Evolutionary conservation across 2,329 filamentous ascomycete genomes (phyloP).

Genomic region (Fusarium incarnatum): DNA sequence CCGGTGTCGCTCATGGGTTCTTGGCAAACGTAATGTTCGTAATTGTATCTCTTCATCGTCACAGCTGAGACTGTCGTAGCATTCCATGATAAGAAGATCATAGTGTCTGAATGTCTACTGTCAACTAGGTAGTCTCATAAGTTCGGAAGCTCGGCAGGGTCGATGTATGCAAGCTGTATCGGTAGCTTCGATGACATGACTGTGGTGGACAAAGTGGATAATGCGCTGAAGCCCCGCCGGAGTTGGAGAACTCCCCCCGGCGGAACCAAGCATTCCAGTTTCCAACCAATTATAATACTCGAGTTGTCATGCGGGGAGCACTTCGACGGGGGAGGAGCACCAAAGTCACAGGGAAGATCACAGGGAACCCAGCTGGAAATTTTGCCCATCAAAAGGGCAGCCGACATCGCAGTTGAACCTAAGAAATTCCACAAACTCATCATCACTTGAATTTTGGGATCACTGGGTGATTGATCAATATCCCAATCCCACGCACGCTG

Average conservation of each 20-base stretch:
- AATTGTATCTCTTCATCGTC: neutral
- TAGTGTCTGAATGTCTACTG: too few relatives aligned
- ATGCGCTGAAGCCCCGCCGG: constrained; percentile 22
- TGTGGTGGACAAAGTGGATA: constrained; percentile 21
- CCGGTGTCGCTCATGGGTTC: constrained; percentile 15
- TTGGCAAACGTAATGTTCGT: neutral
- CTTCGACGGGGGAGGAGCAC: constrained; percentile 25
- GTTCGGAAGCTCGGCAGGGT: constrained; percentile 13
- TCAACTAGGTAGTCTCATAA: neutral
- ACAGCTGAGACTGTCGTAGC: neutral
- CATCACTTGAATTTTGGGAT: constrained; percentile 15
- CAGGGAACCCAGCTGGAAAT: constrained; percentile 47
- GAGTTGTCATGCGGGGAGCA: constrained; percentile 48
- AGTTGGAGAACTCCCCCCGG: constrained; percentile 35
- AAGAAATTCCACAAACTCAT: constrained; percentile 35
- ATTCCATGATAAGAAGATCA: neutral
- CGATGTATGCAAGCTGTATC: neutral
- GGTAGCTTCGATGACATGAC: constrained; percentile 10
- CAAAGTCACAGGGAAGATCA: constrained; percentile 53
- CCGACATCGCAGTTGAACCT: constrained; percentile 47
- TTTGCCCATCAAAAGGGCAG: constrained; percentile 35
- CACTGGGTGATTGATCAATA: constrained; percentile 9
- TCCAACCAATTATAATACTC: constrained; percentile 37
- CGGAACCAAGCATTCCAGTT: neutral
- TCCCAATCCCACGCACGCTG: constrained; percentile 16